Evolutionary conservation across 1,284 basidiomycete genomes (phyloP).

Genomic region (Fomes fomentarius): DNA sequence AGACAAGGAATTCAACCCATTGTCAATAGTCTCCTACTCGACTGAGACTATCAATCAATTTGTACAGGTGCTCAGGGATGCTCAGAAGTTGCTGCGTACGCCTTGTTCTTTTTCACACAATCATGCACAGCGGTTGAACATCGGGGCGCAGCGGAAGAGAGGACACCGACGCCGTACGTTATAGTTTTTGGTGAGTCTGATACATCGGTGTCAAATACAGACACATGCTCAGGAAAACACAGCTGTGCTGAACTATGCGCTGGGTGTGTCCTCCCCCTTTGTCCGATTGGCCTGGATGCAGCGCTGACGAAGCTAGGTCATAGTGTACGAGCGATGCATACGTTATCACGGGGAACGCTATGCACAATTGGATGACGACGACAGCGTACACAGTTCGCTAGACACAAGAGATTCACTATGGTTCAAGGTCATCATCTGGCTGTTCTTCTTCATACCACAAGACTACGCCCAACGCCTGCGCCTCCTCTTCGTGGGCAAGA

Average conservation of each 20-base stretch:
- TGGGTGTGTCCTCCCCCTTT: neutral
- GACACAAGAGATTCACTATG: slow-evolving; percentile 9
- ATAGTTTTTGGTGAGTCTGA: too few relatives aligned
- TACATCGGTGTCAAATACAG: too few relatives aligned
- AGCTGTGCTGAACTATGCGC: neutral
- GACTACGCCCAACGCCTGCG: slow-evolving; percentile 28
- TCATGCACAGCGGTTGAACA: too few relatives aligned
- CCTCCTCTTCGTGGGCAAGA: slow-evolving; percentile 29
- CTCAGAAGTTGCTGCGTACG: too few relatives aligned
- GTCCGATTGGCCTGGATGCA: neutral
- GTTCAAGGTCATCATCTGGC: slow-evolving; percentile 25
- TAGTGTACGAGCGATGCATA: slow-evolving; percentile 19
- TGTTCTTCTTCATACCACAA: slow-evolving; percentile 29
- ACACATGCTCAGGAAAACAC: too few relatives aligned
- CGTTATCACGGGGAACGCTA: slow-evolving; percentile 27
- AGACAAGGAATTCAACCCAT: slow-evolving; percentile 18
- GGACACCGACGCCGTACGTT: too few relatives aligned
- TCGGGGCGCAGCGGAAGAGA: too few relatives aligned
- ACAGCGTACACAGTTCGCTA: slow-evolving; percentile 11
- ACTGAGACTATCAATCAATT: too few relatives aligned
- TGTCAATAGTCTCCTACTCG: neutral
- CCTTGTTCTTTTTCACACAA: too few relatives aligned
- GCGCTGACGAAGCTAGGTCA: neutral
- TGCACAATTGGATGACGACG: slow-evolving; percentile 25
- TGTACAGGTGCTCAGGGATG: too few relatives aligned